A percentile compares a stretch with the other conserved stretches of the same genome.
Evolutionary conservation across 176 grass and related monocot genomes (phyloP).

Genomic region (Ampelocalamus luodianensis): DNA sequence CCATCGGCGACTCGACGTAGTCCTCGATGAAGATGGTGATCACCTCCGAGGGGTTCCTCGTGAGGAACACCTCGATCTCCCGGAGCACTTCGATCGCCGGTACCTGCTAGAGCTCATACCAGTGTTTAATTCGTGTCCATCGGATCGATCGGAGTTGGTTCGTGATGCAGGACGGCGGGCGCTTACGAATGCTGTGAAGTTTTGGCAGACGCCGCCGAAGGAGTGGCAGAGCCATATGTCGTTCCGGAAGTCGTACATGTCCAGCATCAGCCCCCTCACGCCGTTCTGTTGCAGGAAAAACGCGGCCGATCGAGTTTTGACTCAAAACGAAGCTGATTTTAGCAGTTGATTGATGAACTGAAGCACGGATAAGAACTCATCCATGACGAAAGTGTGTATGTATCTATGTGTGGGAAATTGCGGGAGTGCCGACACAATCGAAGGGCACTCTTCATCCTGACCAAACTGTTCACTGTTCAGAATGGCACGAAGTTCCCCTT

Average conservation of each 20-base stretch:
- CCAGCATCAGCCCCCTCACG: slow-evolving; percentile 92
- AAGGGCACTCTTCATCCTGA: no score
- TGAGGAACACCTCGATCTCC: slow-evolving; percentile 73
- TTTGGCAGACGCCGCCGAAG: slow-evolving; percentile 75
- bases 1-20: slow-evolving; percentile 76
- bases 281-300: slow-evolving; percentile 61
- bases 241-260: slow-evolving; percentile 90
- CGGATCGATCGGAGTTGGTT: no score
- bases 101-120: background rate
- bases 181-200: slow-evolving; percentile 94
- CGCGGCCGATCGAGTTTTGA: no score
- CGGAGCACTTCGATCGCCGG: slow-evolving; percentile 73
- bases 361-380: no score
- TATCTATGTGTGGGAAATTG: no score
- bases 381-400: no score
- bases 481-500: no score
- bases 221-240: slow-evolving; percentile 95
- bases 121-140: background rate
- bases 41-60: slow-evolving; percentile 68
- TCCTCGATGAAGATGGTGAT: slow-evolving; percentile 87
- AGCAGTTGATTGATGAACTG: no score
- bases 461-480: no score
- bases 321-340: no score
- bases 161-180: background rate
- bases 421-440: no score